Evolutionary conservation across 352 stramenopile species (phyloP), one percentile per base, ranked within the genome.

Genomic region (Globisporangium nunn): DNA sequence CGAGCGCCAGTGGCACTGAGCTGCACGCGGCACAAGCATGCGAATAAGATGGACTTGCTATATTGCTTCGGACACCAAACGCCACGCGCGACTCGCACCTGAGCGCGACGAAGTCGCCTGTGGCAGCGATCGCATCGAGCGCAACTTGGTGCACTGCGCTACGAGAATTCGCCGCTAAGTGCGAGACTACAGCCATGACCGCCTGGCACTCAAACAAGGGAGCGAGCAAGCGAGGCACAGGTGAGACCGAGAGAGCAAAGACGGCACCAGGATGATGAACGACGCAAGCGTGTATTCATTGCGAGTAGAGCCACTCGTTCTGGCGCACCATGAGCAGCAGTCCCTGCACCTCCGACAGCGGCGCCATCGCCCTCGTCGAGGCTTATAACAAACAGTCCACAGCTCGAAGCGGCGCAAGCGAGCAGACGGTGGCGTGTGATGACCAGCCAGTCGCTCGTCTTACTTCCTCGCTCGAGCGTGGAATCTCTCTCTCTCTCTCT

Each of bases 1-100:
- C 66, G 2, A 76, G 54, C 3, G 61, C 55, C n/a, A 76, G 49
- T 17, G 59, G 60, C 28, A 52, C 51, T 4, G 60, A 41, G 43
- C 64, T 66, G 50, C n/a, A 58, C 6, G 15, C 35, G 56, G 0
- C 45, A 17, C 8, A 52, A 18, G n/a, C 10, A 43, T 29, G 39
- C 43, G 6, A 47, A 6, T 47, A 4, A 17, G 18, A 3, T 30
- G 30, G 49, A 43, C 11, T 43, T 15, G 28, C 23, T 1, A 23
- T 5, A 28, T 23, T 11, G 29, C 29, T 10, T 17, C 10, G 5
- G 4, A 0, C 17, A 14, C 44, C 44, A 48, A 28, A 7, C 17
- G 6, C 35, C 35, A 50, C 14, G 40, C 12, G 6, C 6, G 15
- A 18, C 18, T 8, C 47, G 29, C 33, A 67, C 61, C 61, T 67